These are phyloP conservation scores for Brassica balearica DNA, from an alignment of 441 rosid genomes.

Conservation along the genomic window DNA sequence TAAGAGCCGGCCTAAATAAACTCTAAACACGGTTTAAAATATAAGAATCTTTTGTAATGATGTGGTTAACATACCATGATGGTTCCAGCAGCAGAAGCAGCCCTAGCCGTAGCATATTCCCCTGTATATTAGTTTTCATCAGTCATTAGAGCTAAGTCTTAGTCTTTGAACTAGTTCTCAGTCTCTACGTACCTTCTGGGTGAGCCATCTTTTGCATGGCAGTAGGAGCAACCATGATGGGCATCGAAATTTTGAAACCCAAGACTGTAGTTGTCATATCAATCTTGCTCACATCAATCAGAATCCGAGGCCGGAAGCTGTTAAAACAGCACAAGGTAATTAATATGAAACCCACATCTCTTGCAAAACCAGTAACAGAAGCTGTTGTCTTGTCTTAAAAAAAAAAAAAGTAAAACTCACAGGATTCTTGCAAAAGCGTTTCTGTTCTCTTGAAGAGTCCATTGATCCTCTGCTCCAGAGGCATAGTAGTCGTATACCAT, in stretches of 20 bases:
- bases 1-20: too few relatives aligned
- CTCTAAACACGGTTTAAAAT: too few relatives aligned
- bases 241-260: conserved; percentile 97
- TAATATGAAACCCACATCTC: neutral
- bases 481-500: conserved; percentile 95
- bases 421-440: conserved; percentile 86
- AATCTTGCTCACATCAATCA: conserved; percentile 87
- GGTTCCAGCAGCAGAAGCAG: conserved; percentile 89
- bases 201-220: conserved; percentile 99
- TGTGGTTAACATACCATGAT: conserved; percentile 66
- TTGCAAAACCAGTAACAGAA: neutral
- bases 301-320: conserved; percentile 94
- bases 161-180: neutral
- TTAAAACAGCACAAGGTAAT: conserved; percentile 16
- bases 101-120: conserved; percentile 92
- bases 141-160: conserved; percentile 13
- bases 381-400: neutral
- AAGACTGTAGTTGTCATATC: conserved; percentile 79
- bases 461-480: conserved; percentile 97
- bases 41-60: neutral
- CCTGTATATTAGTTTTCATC: conserved; percentile 55
- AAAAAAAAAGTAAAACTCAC: conserved; percentile 49
- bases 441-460: conserved; percentile 89
- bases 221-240: conserved; percentile 98
- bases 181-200: conserved; percentile 73